Base-by-base conservation (phyloP, 768 basidiomycete genomes). In the Solioccasus polychromus region DNA sequence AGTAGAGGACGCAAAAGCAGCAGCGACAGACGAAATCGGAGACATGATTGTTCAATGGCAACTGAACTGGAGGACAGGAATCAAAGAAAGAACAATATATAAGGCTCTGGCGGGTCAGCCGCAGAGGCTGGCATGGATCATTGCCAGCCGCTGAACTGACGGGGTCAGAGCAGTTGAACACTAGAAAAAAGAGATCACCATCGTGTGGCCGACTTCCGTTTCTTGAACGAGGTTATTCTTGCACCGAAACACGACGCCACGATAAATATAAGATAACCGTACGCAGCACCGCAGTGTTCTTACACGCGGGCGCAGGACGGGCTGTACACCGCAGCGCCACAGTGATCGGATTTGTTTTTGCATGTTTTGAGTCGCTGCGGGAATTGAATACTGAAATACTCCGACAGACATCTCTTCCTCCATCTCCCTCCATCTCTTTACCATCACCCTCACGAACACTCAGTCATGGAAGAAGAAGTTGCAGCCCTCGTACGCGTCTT, bases 401-500 rank as follows among this genome's bases (percentile, higher is more conserved):
- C 58, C 58, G 60, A 47, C 56, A 29, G 45, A 57, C 57, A 54
- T 54, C 52, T 54, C 46, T n/a, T n/a, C 38, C 30, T 48, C 45
- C 51, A 58, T 51, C 47, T 48, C 41, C 49, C 34, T 43, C 50
- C 48, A 47, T n/a, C n/a, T n/a, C 60, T 38, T 37, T 39, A 45
- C 57, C 29, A 49, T 51, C 58, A 48, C 47, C 50, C 44, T 50
- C 57, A 58, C 61, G 36, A 55, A 54, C 45, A 51, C 46, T 48
- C 46, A 19, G 45, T 65, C 42, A 82, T 83, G 80, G 80, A 83
- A 66, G 82, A 83, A 59, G 81, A 83, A 64, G 76, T 82, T 40
- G 78, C 81, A 48, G 79, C 74, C 59, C 69, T 77, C 63, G 73
- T 76, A 58, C 51, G 71, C 65, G 8, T 1, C 6, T 41, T 15